phyloP scores from a whole-genome alignment of 768 basidiomycete genomes.

The Leucosporidium creatinivorum region DNA sequence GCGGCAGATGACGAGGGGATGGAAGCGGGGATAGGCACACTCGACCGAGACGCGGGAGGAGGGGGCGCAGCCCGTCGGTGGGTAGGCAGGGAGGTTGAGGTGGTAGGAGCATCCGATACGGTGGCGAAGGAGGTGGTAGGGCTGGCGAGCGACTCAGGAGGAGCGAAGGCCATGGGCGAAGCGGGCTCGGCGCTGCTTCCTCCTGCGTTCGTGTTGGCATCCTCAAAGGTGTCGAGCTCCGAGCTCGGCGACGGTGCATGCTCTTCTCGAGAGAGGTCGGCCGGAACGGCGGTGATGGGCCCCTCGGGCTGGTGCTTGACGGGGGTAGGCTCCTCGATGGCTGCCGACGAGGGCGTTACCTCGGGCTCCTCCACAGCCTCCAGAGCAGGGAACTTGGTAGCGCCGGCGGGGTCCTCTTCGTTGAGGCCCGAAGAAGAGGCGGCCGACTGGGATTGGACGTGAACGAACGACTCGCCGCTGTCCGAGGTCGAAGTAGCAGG shows the following conservation, averaged over 20 bases:
- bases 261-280: not conserved
- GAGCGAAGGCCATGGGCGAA: not conserved
- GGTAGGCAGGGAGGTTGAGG: not conserved
- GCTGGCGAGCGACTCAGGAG: not conserved
- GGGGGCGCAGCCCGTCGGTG: not conserved
- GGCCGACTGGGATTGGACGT: conserved; percentile 4
- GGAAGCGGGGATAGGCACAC: not conserved
- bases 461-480: conserved; percentile 31
- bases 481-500: not conserved
- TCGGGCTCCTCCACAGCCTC: not conserved
- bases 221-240: conserved; percentile 4
- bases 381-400: not conserved
- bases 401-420: not conserved
- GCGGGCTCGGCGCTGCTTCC: not conserved
- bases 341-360: no score
- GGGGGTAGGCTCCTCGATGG: no score
- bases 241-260: not conserved
- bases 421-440: not conserved
- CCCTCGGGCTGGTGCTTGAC: not conserved
- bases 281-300: not conserved
- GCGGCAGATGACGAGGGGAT: not conserved
- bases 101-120: not conserved
- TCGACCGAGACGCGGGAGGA: not conserved
- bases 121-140: no score
- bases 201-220: not conserved